phyloP scores from a whole-genome alignment of 2,329 filamentous ascomycete species.

The Zalaria sp. region DNA sequence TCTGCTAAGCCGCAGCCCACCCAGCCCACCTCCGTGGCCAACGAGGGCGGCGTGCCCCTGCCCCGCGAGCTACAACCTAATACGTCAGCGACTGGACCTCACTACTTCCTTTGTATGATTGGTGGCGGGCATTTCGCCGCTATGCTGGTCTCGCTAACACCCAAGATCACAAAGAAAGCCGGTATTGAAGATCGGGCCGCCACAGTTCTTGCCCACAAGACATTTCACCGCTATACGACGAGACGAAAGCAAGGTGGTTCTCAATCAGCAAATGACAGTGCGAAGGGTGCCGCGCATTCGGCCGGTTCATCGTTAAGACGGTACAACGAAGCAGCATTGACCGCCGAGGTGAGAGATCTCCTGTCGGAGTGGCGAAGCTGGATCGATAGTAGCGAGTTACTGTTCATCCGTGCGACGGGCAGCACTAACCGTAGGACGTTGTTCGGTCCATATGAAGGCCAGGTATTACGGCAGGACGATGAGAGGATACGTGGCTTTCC shows the following conservation, averaged over 20 bases:
- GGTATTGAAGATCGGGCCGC: slow-evolving; percentile 72
- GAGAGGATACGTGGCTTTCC: slow-evolving; percentile 73
- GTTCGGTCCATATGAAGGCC: slow-evolving; percentile 82
- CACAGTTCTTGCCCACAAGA: slow-evolving; percentile 86
- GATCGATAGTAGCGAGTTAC: slow-evolving; percentile 68
- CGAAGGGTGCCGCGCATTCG: slow-evolving; percentile 89
- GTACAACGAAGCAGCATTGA: slow-evolving; percentile 85
- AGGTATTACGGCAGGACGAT: slow-evolving; percentile 69
- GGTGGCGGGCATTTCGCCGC: slow-evolving; percentile 94
- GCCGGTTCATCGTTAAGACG: slow-evolving; percentile 79
- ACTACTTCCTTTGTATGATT: slow-evolving; percentile 97
- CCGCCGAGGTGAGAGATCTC: slow-evolving; percentile 73
- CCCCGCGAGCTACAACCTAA: slow-evolving; percentile 24
- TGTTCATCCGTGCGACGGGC: slow-evolving; percentile 85
- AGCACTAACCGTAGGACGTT: slow-evolving; percentile 73
- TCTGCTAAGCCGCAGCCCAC: slow-evolving; percentile 39
- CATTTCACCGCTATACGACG: slow-evolving; percentile 94
- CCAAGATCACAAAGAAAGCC: slow-evolving; percentile 57
- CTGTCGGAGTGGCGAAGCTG: slow-evolving; percentile 72
- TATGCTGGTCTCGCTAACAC: slow-evolving; percentile 83
- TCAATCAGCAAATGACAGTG: slow-evolving; percentile 83
- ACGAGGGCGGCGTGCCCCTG: slow-evolving; percentile 43
- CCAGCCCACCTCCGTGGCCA: slow-evolving; percentile 24
- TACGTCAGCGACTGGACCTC: slow-evolving; percentile 53
- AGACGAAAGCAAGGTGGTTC: slow-evolving; percentile 90